phyloP scores from a whole-genome alignment of 805 yeast genomes.

The Danielia reshetovae region DNA sequence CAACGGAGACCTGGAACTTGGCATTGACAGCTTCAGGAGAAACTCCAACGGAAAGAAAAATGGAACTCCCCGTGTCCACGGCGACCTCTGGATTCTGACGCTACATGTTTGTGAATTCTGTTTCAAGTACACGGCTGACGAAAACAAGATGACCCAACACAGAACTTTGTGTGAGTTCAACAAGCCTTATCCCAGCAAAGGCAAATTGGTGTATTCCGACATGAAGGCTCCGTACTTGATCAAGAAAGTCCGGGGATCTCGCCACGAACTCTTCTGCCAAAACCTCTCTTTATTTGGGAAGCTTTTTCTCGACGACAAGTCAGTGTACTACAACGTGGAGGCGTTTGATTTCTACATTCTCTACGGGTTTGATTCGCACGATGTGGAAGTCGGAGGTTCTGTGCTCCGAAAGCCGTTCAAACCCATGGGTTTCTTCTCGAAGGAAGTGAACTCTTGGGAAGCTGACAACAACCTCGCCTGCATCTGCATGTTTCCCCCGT shows the following conservation, averaged over 20 bases:
- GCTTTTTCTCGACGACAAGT: constrained; percentile 83
- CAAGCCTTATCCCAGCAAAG: constrained; percentile 44
- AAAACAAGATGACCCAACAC: constrained; percentile 49
- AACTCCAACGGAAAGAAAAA: constrained; percentile 7
- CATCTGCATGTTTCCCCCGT: constrained; percentile 88
- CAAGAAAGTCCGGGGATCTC: constrained; percentile 62
- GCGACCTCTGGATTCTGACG: constrained; percentile 51
- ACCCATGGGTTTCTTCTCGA: constrained; percentile 83
- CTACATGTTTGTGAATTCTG: constrained; percentile 77
- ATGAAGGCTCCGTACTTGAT: constrained; percentile 45
- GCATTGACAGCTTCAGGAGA: constrained; percentile 13
- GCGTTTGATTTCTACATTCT: constrained; percentile 76
- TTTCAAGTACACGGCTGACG: constrained; percentile 67
- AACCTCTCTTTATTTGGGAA: constrained; percentile 81
- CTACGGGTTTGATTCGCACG: constrained; percentile 41
- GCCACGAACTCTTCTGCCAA: constrained; percentile 70
- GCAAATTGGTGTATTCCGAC: constrained; percentile 66
- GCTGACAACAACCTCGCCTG: constrained; percentile 82
- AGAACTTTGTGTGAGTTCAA: constrained; percentile 36
- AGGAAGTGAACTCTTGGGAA: constrained; percentile 76
- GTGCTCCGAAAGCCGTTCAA: constrained; percentile 4
- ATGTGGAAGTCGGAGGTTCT: constrained; percentile 13
- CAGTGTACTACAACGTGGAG: constrained; percentile 76
- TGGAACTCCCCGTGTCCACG: not conserved
- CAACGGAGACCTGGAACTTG: constrained; percentile 26